Evolutionary conservation across 768 basidiomycete genomes (phyloP).

Genomic region (Mycena rebaudengoi): DNA sequence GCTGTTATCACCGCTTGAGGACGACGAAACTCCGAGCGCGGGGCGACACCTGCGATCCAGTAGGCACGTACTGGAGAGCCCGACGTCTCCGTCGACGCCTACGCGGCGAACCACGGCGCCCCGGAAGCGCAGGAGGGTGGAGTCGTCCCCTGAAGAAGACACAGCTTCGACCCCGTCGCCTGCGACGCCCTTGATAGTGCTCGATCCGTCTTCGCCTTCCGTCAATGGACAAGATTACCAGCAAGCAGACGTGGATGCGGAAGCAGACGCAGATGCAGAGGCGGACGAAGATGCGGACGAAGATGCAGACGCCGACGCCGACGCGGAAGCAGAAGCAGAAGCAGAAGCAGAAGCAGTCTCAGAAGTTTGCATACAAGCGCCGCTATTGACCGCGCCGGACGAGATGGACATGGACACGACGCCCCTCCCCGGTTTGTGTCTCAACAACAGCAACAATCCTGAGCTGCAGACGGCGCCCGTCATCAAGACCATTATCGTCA

Average conservation of each 20-base stretch:
- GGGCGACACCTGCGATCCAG: constrained; percentile 18
- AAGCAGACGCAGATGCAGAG: neutral
- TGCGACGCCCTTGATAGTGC: constrained; percentile 13
- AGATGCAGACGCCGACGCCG: constrained; percentile 7
- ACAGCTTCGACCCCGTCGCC: too few species aligned
- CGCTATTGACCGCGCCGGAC: neutral
- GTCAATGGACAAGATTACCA: neutral
- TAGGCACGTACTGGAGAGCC: constrained; percentile 17
- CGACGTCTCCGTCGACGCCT: constrained; percentile 6
- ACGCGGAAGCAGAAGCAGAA: neutral
- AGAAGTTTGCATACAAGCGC: constrained; percentile 20
- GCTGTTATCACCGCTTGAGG: constrained; percentile 1
- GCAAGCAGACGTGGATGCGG: constrained; percentile 25
- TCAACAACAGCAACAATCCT: neutral
- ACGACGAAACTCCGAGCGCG: constrained; percentile 19
- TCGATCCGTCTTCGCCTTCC: neutral
- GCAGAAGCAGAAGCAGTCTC: too few species aligned
- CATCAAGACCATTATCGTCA: constrained; percentile 31
- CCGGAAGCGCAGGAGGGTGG: constrained; percentile 56
- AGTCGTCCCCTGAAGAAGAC: constrained; percentile 45
- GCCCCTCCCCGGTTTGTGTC: constrained; percentile 10
- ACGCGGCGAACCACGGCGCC: constrained; percentile 34
- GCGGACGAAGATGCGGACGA: neutral
- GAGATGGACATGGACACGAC: constrained; percentile 15
- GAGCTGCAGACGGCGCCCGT: constrained; percentile 11